Evolutionary conservation across 768 basidiomycete genomes (phyloP).

Genomic region (Leucocoprinus sp.): DNA sequence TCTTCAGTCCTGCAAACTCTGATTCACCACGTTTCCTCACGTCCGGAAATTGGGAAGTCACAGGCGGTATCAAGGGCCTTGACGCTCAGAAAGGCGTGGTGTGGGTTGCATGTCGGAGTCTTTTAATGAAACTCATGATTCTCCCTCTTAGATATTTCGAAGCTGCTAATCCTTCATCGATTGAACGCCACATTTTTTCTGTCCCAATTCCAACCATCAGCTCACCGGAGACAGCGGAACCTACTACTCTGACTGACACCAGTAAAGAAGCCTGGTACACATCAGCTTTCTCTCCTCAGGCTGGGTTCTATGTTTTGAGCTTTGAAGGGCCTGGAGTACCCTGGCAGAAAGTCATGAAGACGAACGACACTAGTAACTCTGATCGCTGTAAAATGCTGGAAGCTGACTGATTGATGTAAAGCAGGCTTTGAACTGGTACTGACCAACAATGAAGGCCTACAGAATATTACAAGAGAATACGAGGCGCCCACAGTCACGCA

Average conservation of each 20-base stretch:
- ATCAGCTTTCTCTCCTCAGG: constrained; percentile 75
- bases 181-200: constrained; percentile 78
- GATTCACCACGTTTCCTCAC: constrained; percentile 77
- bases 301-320: constrained; percentile 73
- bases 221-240: constrained; percentile 27
- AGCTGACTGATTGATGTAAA: constrained; percentile 3
- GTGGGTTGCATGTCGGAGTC: constrained; percentile 39
- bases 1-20: constrained; percentile 73
- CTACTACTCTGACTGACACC: constrained; percentile 45
- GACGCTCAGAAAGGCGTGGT: constrained; percentile 60
- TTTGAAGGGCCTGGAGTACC: constrained; percentile 82
- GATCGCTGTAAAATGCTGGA: background rate
- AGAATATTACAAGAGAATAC: constrained; percentile 56
- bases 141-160: constrained; percentile 72
- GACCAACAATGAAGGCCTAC: constrained; percentile 61
- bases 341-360: constrained; percentile 73
- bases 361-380: constrained; percentile 34
- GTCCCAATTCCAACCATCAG: constrained; percentile 54
- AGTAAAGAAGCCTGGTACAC: constrained; percentile 50
- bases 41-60: constrained; percentile 85
- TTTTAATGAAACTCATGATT: constrained; percentile 2
- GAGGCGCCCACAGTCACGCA: constrained; percentile 62
- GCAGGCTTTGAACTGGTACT: constrained; percentile 59
- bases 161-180: constrained; percentile 76
- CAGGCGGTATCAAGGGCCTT: constrained; percentile 61